These are phyloP conservation scores for Lobosporangium transversale DNA, from an alignment of 192 early-diverging fungal species.

Conservation along the genomic window DNA sequence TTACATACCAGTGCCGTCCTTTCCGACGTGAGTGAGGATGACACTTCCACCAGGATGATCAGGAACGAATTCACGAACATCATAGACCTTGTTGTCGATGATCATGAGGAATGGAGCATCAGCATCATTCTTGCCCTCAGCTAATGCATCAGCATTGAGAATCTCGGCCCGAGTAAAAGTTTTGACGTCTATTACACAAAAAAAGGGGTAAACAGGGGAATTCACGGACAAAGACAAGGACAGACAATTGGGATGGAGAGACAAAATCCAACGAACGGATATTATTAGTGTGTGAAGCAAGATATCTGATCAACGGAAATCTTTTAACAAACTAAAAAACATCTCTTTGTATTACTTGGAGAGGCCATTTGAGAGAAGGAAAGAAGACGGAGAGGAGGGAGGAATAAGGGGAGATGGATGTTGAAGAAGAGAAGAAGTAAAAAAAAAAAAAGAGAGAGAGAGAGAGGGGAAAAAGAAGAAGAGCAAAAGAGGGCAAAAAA, in stretches of 20 bases:
- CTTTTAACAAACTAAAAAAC: background rate
- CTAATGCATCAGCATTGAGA: conserved; percentile 34
- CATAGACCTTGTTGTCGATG: conserved; percentile 84
- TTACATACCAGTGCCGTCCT: conserved; percentile 73
- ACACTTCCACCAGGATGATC: conserved; percentile 85
- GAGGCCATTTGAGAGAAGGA: conserved; percentile 5
- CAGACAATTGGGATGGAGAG: no score
- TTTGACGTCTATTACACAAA: conserved; percentile 25
- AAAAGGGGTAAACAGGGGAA: background rate
- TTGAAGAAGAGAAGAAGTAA: background rate
- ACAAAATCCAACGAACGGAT: no score
- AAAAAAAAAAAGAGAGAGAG: background rate
- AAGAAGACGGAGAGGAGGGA: background rate
- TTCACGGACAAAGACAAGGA: background rate
- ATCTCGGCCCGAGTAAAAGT: conserved; percentile 51
- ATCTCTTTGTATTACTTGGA: background rate
- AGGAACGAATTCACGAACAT: conserved; percentile 77
- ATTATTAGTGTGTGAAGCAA: no score
- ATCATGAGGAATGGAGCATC: conserved; percentile 65
- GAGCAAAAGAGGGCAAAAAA: background rate
- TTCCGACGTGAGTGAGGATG: conserved; percentile 78
- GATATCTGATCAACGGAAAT: no score
- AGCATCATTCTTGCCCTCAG: conserved; percentile 43
- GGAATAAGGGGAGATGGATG: background rate
- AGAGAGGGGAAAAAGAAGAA: conserved; percentile 1